Conservation (phyloP, 2,329 filamentous ascomycete species). For the Orbilia quercus region DNA sequence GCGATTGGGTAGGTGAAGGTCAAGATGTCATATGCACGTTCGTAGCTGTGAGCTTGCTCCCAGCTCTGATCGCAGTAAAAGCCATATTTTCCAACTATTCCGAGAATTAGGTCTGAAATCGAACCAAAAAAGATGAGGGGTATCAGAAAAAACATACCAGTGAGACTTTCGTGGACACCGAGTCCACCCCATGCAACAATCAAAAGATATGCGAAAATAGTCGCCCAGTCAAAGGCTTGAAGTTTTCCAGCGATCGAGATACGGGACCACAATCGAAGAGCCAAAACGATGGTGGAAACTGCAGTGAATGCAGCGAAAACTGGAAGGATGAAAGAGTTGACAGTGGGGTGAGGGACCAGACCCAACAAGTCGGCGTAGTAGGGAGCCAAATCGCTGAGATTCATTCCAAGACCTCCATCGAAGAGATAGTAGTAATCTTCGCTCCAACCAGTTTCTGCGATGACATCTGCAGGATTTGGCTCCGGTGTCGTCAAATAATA, state of each 20-base stretch:
- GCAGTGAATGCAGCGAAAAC: constrained; percentile 50
- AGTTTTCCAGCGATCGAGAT: constrained; percentile 51
- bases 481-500: constrained; percentile 46
- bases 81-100: constrained; percentile 40
- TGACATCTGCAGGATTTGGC: constrained; percentile 38
- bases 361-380: constrained; percentile 36
- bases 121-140: neutral
- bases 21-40: constrained; percentile 44
- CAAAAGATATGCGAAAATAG: constrained; percentile 30
- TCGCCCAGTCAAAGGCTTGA: constrained; percentile 49
- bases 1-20: constrained; percentile 54
- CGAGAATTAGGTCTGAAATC: constrained; percentile 8
- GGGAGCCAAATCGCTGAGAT: constrained; percentile 42
- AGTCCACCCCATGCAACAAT: constrained; percentile 44
- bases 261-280: constrained; percentile 46
- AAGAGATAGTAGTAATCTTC: constrained; percentile 43
- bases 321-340: constrained; percentile 43
- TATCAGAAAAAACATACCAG: constrained; percentile 29
- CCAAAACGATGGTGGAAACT: constrained; percentile 37
- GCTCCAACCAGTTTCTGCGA: constrained; percentile 43
- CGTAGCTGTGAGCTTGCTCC: constrained; percentile 34
- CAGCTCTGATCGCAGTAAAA: constrained; percentile 53
- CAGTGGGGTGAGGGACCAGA: constrained; percentile 41
- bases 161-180: constrained; percentile 40
- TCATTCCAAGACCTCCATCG: constrained; percentile 39